These are phyloP conservation scores for Malus orientalis DNA, from an alignment of 306 rosid genomes.

Conservation along the genomic window DNA sequence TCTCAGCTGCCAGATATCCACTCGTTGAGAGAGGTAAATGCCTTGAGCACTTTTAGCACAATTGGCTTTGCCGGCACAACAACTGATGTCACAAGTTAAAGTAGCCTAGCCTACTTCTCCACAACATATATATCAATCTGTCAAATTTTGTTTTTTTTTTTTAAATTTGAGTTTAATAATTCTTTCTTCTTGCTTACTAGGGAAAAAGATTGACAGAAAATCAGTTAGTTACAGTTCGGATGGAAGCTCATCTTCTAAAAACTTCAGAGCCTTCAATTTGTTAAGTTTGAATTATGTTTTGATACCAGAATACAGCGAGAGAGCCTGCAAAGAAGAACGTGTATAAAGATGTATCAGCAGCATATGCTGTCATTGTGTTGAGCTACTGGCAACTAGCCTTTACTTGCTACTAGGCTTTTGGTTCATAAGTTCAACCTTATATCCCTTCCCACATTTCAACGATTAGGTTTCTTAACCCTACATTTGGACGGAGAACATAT, in stretches of 20 bases:
- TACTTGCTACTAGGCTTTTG: constrained; percentile 69
- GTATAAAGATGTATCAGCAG: constrained; percentile 66
- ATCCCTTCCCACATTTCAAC: no score
- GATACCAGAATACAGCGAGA: constrained; percentile 51
- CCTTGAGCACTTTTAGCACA: constrained; percentile 72
- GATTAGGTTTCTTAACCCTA: no score
- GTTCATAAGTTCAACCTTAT: constrained; percentile 65
- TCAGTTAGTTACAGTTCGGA: constrained; percentile 43
- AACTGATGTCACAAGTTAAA: constrained; percentile 60
- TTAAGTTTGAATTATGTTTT: background rate
- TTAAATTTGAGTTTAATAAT: background rate
- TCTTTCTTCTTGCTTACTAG: constrained; percentile 19
- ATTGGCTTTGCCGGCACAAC: constrained; percentile 72
- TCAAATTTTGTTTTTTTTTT: background rate
- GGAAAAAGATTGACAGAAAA: constrained; percentile 55
- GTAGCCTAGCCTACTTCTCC: background rate
- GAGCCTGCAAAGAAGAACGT: constrained; percentile 64
- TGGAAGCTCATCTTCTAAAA: constrained; percentile 47
- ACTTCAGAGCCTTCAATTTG: constrained; percentile 44
- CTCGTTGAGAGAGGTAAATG: constrained; percentile 71
- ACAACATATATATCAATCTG: no score
- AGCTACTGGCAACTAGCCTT: constrained; percentile 63
- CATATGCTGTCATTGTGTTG: constrained; percentile 49
- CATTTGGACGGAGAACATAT: no score
- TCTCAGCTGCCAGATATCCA: constrained; percentile 81